Percentiles rank a stretch among this genome's conserved stretches.
Evolutionary conservation across 139 green algal genomes (phyloP).

Genomic region (Tetratostichococcus sp.): DNA sequence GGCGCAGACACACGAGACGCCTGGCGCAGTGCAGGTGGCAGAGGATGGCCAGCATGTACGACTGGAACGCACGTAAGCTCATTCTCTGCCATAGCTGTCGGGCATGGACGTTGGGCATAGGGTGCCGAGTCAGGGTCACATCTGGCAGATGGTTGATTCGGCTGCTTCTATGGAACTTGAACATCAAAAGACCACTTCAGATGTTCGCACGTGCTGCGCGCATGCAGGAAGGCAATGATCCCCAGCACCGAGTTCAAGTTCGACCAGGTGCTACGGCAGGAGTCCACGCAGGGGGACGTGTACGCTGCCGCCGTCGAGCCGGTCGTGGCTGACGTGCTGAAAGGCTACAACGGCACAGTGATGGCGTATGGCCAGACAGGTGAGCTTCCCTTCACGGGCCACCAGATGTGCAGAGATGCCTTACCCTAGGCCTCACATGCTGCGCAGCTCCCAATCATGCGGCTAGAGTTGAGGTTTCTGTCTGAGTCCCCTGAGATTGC

Average conservation of each 20-base stretch:
- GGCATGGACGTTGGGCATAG: not conserved
- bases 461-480: no score
- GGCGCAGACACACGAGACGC: constrained; percentile 22
- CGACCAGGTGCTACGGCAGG: constrained; percentile 50
- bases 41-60: constrained; percentile 13
- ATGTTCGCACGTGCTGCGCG: not conserved
- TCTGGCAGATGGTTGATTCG: no score
- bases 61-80: constrained; percentile 28
- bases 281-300: constrained; percentile 62
- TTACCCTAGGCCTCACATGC: no score
- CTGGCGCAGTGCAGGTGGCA: constrained; percentile 18
- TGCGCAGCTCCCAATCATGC: no score
- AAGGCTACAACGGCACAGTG: constrained; percentile 80
- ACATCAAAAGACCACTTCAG: no score
- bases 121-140: not conserved
- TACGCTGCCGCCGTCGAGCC: constrained; percentile 55
- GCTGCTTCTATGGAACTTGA: no score
- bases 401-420: no score
- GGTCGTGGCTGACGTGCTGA: constrained; percentile 68
- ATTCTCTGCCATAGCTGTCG: no score
- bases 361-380: constrained; percentile 69
- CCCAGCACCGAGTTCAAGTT: constrained; percentile 34
- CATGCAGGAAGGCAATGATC: constrained; percentile 11
- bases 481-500: no score
- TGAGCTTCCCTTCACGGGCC: no score